These are phyloP conservation scores for Fusarium burgessii DNA, from an alignment of 2,329 filamentous ascomycete genomes.

Conservation along the genomic window DNA sequence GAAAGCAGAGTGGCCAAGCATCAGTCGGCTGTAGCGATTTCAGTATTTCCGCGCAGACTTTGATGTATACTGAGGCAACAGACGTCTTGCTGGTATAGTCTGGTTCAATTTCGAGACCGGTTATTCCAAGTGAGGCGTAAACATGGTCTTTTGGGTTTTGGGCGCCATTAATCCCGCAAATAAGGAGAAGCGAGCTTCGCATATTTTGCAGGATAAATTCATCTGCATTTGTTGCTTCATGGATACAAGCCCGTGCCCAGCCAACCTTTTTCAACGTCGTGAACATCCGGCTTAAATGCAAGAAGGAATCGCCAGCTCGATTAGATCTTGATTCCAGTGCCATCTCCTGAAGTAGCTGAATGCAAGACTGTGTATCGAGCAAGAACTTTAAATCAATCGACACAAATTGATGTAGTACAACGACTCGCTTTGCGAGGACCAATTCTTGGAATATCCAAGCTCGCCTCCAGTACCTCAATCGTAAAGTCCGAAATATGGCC, in stretches of 20 bases:
- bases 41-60: not conserved
- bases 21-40: too few species aligned
- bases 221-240: fast-evolving
- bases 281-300: not conserved
- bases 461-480: slow-evolving; percentile 1
- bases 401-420: not conserved
- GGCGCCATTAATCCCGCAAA: not conserved
- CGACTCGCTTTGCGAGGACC: not conserved
- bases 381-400: not conserved
- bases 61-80: not conserved
- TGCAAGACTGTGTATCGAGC: not conserved
- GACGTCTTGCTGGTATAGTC: slow-evolving; percentile 1
- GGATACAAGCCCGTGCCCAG: not conserved
- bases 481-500: not conserved
- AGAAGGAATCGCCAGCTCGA: not conserved
- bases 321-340: not conserved
- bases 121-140: not conserved
- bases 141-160: slow-evolving; percentile 2
- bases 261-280: not conserved
- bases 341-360: too few species aligned
- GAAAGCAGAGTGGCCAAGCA: not conserved
- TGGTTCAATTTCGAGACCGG: not conserved
- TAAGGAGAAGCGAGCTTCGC: not conserved
- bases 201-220: fast-evolving
- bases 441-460: slow-evolving; percentile 17